Percentiles rank a stretch among this genome's conserved stretches.
These are phyloP conservation scores for Fusarium guadeloupense DNA, from an alignment of 2,329 filamentous ascomycete genomes.

Conservation along the genomic window DNA sequence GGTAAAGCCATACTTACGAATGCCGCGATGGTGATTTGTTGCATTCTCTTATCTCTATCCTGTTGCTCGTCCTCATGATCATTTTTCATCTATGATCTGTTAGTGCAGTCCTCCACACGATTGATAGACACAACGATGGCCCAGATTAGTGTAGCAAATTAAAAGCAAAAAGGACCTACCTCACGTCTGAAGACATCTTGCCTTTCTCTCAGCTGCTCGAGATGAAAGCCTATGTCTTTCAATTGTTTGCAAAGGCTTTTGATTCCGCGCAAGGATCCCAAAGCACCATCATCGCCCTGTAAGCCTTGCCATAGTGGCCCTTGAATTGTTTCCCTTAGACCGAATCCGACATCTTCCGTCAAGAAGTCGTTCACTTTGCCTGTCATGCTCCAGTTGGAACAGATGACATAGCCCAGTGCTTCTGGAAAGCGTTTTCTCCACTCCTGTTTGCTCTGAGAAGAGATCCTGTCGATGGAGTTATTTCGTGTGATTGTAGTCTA, in stretches of 20 bases:
- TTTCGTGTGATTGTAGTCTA: background rate
- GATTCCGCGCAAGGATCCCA: background rate
- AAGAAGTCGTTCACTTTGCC: background rate
- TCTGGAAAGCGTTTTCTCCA: conserved; percentile 1
- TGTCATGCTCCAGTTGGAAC: background rate
- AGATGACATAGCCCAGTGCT: background rate
- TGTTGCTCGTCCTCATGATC: background rate
- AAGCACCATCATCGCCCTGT: background rate
- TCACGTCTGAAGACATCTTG: background rate
- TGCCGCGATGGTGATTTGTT: background rate
- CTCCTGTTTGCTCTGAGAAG: background rate
- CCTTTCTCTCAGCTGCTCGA: background rate
- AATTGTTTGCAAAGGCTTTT: background rate
- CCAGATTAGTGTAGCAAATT: too few relatives aligned
- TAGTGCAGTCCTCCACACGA: background rate
- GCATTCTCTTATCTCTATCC: background rate
- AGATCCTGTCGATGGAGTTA: background rate
- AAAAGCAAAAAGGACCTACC: background rate
- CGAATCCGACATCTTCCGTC: background rate
- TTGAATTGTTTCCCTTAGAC: background rate
- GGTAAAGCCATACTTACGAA: background rate
- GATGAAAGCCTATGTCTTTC: background rate
- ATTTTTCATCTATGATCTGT: background rate
- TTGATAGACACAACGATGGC: too few relatives aligned
- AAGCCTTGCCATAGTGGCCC: conserved; percentile 7